Evolutionary conservation across 805 yeast species (phyloP).

Genomic region (Ogataea salicorniae): DNA sequence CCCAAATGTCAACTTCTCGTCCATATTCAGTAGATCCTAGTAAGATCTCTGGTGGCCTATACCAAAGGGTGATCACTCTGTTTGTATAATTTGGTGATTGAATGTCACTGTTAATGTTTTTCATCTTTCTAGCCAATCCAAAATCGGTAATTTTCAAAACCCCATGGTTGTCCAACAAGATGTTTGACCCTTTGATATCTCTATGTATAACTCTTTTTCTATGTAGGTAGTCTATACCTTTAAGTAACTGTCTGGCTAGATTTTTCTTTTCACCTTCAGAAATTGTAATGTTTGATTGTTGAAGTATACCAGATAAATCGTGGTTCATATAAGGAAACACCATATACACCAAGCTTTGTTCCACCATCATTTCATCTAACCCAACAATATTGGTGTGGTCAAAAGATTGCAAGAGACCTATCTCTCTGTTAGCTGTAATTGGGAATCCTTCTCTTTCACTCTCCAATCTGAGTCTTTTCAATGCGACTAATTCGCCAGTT

Average conservation of each 20-base stretch:
- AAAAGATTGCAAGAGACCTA: slow-evolving; percentile 75
- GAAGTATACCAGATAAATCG: slow-evolving; percentile 82
- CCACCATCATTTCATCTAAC: slow-evolving; percentile 85
- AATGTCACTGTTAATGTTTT: slow-evolving; percentile 39
- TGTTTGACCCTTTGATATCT: slow-evolving; percentile 79
- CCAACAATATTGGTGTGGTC: slow-evolving; percentile 81
- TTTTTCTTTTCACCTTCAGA: slow-evolving; percentile 62
- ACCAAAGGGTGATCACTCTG: slow-evolving; percentile 94
- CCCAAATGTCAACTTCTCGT: slow-evolving; percentile 93
- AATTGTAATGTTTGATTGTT: slow-evolving; percentile 65
- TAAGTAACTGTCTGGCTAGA: slow-evolving; percentile 58
- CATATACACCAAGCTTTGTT: slow-evolving; percentile 71
- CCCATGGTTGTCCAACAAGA: slow-evolving; percentile 59
- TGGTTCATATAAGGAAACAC: slow-evolving; percentile 91
- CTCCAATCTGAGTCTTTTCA: slow-evolving; percentile 80
- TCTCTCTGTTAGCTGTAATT: slow-evolving; percentile 90
- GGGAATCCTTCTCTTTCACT: slow-evolving; percentile 93
- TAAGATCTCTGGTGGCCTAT: slow-evolving; percentile 91
- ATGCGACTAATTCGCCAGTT: slow-evolving; percentile 74
- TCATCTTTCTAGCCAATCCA: slow-evolving; percentile 77
- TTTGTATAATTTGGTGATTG: slow-evolving; percentile 82
- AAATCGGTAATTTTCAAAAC: slow-evolving; percentile 71
- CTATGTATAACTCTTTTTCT: slow-evolving; percentile 65
- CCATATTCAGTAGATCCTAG: slow-evolving; percentile 90
- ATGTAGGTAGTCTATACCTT: slow-evolving; percentile 68